Conservation (phyloP, 2,329 filamentous ascomycete genomes). For the Bipolaris gigantea region DNA sequence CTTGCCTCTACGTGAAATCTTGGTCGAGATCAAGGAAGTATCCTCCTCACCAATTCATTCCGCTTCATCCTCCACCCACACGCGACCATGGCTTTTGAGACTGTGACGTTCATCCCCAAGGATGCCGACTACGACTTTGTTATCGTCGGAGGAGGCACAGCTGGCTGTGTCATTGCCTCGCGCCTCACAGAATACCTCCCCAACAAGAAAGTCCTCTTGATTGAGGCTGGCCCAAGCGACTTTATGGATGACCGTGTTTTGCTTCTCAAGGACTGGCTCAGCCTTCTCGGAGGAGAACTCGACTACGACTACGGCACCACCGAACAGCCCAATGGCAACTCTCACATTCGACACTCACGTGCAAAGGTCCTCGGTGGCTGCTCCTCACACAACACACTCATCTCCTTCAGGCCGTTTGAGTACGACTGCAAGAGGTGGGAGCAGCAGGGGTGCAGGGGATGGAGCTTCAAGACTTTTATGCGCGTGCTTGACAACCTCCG, state of each 20-base stretch:
- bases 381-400: constrained; percentile 91
- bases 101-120: constrained; percentile 62
- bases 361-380: constrained; percentile 92
- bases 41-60: constrained; percentile 6
- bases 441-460: constrained; percentile 76
- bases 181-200: constrained; percentile 82
- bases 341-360: constrained; percentile 85
- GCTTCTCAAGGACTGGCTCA: constrained; percentile 84
- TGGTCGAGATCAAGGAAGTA: neutral
- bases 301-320: constrained; percentile 91
- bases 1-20: constrained; percentile 3
- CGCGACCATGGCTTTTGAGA: constrained; percentile 46
- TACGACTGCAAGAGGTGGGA: constrained; percentile 88
- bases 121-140: constrained; percentile 76
- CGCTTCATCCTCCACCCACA: constrained; percentile 3
- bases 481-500: constrained; percentile 79
- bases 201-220: constrained; percentile 75
- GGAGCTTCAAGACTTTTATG: constrained; percentile 84
- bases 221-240: constrained; percentile 88
- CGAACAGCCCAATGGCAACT: constrained; percentile 90
- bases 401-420: constrained; percentile 88
- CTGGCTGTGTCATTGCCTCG: constrained; percentile 81
- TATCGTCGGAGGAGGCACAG: constrained; percentile 82
- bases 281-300: constrained; percentile 77
- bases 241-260: constrained; percentile 86